Evolutionary conservation across 2,329 filamentous ascomycete genomes (phyloP).

Genomic region (Cercospora brassicicola): DNA sequence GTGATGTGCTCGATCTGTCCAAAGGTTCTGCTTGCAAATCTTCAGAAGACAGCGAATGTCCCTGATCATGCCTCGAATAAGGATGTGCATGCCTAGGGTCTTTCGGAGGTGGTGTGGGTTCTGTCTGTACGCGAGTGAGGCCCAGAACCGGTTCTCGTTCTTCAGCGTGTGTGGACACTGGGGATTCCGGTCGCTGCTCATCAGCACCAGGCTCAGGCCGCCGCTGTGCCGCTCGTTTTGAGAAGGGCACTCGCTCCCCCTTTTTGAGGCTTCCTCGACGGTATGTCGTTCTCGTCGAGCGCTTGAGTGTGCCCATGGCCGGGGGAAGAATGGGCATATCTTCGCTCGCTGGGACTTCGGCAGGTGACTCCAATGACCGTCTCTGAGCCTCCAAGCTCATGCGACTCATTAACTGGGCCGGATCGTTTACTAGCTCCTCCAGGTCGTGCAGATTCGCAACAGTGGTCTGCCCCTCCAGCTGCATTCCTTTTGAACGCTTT

Average conservation of each 20-base stretch:
- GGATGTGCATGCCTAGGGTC: conserved; percentile 57
- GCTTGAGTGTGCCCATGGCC: conserved; percentile 71
- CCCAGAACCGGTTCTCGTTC: conserved; percentile 47
- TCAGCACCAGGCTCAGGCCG: conserved; percentile 63
- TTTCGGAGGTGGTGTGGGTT: conserved; percentile 58
- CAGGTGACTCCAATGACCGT: conserved; percentile 37
- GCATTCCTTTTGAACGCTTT: conserved; percentile 62
- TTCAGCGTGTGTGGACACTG: conserved; percentile 42
- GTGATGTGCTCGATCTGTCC: conserved; percentile 9
- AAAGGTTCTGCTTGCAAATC: conserved; percentile 19
- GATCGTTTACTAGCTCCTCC: conserved; percentile 80
- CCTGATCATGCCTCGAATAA: conserved; percentile 55
- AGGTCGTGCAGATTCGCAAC: conserved; percentile 63
- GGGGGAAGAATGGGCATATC: conserved; percentile 83
- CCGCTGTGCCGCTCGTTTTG: conserved; percentile 67
- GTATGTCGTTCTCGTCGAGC: conserved; percentile 91
- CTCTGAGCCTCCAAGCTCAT: conserved; percentile 58
- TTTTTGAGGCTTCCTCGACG: conserved; percentile 81
- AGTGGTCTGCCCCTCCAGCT: conserved; percentile 56
- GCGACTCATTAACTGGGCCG: conserved; percentile 68
- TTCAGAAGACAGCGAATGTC: conserved; percentile 36
- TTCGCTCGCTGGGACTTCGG: conserved; percentile 50
- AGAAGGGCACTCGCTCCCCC: conserved; percentile 72
- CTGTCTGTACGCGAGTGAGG: conserved; percentile 67
- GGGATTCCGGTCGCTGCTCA: conserved; percentile 53